phyloP scores from a whole-genome alignment of 345 rosid genomes.

The Anacardium occidentale region DNA sequence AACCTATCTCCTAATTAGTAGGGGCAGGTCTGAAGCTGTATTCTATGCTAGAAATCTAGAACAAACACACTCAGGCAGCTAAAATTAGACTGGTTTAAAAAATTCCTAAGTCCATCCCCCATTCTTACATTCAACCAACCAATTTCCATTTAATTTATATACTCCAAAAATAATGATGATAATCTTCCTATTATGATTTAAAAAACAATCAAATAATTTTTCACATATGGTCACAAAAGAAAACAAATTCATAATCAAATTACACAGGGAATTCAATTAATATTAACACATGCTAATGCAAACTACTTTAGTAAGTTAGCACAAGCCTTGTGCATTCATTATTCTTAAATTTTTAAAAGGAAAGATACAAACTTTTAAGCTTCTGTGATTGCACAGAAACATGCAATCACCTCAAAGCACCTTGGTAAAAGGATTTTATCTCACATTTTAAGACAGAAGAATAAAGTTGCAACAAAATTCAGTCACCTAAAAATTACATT shows the following conservation, averaged over 20 bases:
- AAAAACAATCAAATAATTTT: not conserved
- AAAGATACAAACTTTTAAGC: too few relatives aligned
- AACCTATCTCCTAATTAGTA: not conserved
- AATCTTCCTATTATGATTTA: not conserved
- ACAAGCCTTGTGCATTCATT: not conserved
- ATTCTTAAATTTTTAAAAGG: too few relatives aligned
- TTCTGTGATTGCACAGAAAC: too few relatives aligned
- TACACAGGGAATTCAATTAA: not conserved
- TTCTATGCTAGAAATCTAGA: not conserved
- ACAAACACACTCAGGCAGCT: not conserved
- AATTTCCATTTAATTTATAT: not conserved
- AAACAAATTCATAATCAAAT: not conserved
- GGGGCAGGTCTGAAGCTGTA: not conserved
- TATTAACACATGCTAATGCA: not conserved
- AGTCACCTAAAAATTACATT: not conserved
- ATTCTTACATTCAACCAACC: not conserved
- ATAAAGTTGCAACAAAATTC: not conserved
- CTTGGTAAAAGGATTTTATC: not conserved
- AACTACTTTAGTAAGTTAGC: not conserved
- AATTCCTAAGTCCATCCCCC: not conserved
- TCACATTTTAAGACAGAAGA: not conserved
- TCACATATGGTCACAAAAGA: not conserved
- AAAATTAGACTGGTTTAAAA: not conserved
- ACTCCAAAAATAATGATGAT: not conserved
- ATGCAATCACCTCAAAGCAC: not conserved